Evolutionary conservation across 2,329 filamentous ascomycete genomes (phyloP).

Genomic region (Cladosporium sp.): DNA sequence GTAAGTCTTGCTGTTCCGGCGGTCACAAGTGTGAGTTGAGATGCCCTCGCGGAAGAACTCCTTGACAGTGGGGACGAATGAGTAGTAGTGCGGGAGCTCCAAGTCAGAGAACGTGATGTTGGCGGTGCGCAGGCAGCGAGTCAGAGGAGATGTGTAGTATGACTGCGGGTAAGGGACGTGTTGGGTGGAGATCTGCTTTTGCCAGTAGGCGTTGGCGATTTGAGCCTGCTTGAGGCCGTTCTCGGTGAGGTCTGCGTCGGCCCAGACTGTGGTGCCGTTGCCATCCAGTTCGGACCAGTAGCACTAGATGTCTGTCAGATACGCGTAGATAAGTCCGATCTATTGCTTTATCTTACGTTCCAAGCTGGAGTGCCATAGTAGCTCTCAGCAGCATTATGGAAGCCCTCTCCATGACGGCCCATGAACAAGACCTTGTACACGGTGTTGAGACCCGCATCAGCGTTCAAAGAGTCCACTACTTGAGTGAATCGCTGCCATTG

Average conservation of each 20-base stretch:
- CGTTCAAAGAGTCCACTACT: constrained; percentile 62
- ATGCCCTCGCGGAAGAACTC: constrained; percentile 69
- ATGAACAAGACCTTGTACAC: constrained; percentile 72
- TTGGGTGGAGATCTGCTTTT: constrained; percentile 53
- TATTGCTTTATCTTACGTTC: constrained; percentile 56
- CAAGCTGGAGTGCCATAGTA: constrained; percentile 69
- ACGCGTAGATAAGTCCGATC: neutral
- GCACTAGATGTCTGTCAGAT: constrained; percentile 36
- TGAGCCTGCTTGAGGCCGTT: constrained; percentile 60
- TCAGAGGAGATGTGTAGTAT: constrained; percentile 67
- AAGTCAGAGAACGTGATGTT: constrained; percentile 63
- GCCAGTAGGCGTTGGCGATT: constrained; percentile 64
- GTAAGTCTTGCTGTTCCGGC: constrained; percentile 57
- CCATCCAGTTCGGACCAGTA: constrained; percentile 67
- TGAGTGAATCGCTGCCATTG: constrained; percentile 67
- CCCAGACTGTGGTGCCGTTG: constrained; percentile 65
- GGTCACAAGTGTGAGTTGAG: constrained; percentile 68
- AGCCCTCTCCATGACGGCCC: constrained; percentile 69
- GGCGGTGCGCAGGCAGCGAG: constrained; percentile 64
- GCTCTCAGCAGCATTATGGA: constrained; percentile 64
- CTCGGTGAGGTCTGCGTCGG: constrained; percentile 63
- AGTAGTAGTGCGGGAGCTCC: constrained; percentile 51
- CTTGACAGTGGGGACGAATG: constrained; percentile 63
- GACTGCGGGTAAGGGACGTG: constrained; percentile 63
- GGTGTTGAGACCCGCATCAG: constrained; percentile 47